Evolutionary conservation across 306 rosid genomes (phyloP), one percentile per base, ranked within the genome.

Genomic region (Ceratonia siliqua): DNA sequence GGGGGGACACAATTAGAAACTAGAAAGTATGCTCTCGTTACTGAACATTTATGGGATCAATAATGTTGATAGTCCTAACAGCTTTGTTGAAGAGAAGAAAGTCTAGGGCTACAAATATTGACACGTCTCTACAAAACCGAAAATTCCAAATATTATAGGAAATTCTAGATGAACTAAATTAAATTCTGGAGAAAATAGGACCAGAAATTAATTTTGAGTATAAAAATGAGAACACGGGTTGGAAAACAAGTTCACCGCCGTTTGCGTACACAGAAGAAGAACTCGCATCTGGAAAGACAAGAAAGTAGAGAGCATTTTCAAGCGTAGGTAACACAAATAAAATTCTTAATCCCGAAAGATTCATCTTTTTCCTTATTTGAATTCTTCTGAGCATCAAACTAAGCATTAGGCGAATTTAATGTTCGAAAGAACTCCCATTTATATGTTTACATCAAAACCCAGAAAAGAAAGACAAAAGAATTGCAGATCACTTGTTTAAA

Each of bases 361-460:
- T 30, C 30, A 66, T 28, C 73, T 53, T 75, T 53, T 75, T 22
- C 21, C 21, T 48, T 46, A 1, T 9, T 13, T 18, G 8, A 35
- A 22, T 62, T 18, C 68, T 73, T 73, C 38, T 45, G 33, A 32
- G 24, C 68, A 11, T 54, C 46, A 63, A 72, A 43, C 56, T 8
- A 45, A 30, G 55, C 45, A 57, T 6, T 5, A 45, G 39, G n/a
- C 61, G 22, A 36, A 18, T 49, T 46, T 20, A 22, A 21, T 21
- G 18, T 27, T 27, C 25, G 9, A 38, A 62, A 42, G 55, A 65
- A 14, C 35, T 42, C 22, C 33, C 13, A 39, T 3, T 32, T 36
- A 36, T 20, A 35, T 35, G 8, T 62, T 12, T 6, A 42, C 38
- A 6, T 27, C 56, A 27, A 46, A 28, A 48, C 57, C 45, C 20